Base-by-base conservation (phyloP, 2,329 filamentous ascomycete species). In the Tolypocladium guangdongense region DNA sequence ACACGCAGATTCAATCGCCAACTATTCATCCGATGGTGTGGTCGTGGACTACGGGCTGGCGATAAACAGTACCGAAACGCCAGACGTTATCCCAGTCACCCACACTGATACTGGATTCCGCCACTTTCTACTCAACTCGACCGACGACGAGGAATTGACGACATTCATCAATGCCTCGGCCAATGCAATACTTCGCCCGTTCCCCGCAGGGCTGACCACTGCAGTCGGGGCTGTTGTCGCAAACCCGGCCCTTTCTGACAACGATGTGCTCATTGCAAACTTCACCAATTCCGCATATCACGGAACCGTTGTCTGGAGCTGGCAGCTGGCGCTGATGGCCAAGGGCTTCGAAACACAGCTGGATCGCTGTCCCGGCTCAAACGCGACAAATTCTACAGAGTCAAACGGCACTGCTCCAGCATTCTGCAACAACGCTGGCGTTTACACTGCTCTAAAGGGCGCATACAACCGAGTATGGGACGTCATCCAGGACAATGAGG, bases 41-140 rank as follows among this genome's bases (percentile, higher is more conserved):
- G 33, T 84, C 1, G 66, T 67, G 1, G 82, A 79, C 66, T 77
- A 85, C 56, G 80, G 75, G 5, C 62, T 86, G 2, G 71, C 81
- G 0, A 73, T 86, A 0, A 73, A 82, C 4, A 80, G 76, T 2
- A 71, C 75, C 54, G 66, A 74, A 48, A 68, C 75, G 24, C 70
- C 77, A 32, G 62, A 72, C 2, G 63, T 77, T 18, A 78, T 85
- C 1, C 68, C 71, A 32, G 73, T 85, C 20, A 80, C 84, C 72
- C 82, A 86, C 62, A 83, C 79, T 0, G 83, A 86, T 56, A 78
- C 81, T 55, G 82, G 77, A 51, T 86, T 84, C 69, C 78, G 81
- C 1, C 77, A 78, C 53, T 84, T 84, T 63, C 67, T 86, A 1
- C 71, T 85, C 37, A 83, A 84, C 59, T 74, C 76, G 0, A 82